Conservation (phyloP, 192 early-diverging fungal genomes). For the Backusella liffmaniae region DNA sequence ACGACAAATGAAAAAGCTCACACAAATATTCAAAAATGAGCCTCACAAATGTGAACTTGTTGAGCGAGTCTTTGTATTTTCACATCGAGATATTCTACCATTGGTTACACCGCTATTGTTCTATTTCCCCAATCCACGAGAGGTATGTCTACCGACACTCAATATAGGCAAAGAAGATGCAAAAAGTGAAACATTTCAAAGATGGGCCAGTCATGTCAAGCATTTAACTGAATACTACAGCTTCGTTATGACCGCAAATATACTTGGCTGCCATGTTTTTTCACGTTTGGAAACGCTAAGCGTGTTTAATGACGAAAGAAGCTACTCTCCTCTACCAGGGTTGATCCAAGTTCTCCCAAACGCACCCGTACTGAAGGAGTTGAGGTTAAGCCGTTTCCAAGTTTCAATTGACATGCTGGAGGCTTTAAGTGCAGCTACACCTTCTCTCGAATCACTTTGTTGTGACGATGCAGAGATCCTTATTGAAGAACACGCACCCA, state of each 20-base stretch:
- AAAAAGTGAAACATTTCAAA: neutral
- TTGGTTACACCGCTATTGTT: neutral
- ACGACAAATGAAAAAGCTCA: neutral
- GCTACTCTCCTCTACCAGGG: neutral
- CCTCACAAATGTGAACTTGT: neutral
- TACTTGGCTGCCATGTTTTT: neutral
- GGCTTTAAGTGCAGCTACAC: neutral
- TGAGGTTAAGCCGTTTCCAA: neutral
- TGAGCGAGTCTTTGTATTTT: neutral
- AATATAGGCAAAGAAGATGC: neutral
- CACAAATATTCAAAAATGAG: neutral
- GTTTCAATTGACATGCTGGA: neutral
- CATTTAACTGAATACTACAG: neutral
- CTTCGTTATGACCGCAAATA: neutral
- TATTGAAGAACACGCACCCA: neutral
- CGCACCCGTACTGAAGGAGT: neutral
- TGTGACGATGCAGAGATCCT: neutral
- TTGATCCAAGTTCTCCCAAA: neutral
- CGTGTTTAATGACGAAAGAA: neutral
- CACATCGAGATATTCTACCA: neutral
- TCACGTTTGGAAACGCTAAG: neutral
- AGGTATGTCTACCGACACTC: neutral
- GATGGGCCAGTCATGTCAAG: neutral
- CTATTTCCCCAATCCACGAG: neutral
- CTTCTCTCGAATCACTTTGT: neutral